A percentile compares a stretch with the other conserved stretches of the same genome.
Conservation (phyloP, 1,284 basidiomycete species). For the Apiotrichum mycotoxinovorans region DNA sequence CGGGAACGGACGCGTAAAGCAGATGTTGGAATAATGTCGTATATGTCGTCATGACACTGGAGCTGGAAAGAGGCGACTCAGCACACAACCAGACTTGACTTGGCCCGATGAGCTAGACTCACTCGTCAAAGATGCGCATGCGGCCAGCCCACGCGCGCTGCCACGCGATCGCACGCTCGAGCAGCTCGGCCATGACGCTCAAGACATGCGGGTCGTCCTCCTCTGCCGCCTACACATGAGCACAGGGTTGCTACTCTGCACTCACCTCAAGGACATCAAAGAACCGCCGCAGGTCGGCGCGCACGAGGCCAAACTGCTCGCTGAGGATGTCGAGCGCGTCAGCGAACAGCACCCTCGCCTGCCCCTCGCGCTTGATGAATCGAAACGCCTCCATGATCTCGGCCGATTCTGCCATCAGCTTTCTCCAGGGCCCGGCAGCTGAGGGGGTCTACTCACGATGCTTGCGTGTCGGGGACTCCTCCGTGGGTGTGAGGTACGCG, state of each 20-base stretch:
- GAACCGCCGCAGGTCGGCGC: constrained; percentile 30
- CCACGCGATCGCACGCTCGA: constrained; percentile 44
- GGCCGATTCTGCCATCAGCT: neutral
- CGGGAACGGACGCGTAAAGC: constrained; percentile 41
- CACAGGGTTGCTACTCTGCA: too few species aligned
- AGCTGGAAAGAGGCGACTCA: constrained; percentile 10
- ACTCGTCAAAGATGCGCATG: constrained; percentile 39
- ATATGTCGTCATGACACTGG: constrained; percentile 27
- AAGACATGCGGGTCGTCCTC: constrained; percentile 7
- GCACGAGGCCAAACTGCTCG: constrained; percentile 34
- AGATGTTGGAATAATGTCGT: constrained; percentile 38
- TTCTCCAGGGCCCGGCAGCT: neutral
- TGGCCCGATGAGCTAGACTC: constrained; percentile 8
- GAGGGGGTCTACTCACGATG: neutral
- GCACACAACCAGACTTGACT: too few species aligned
- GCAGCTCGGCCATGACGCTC: constrained; percentile 31
- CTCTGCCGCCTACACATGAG: neutral
- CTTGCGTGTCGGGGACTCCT: neutral
- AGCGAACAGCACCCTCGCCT: constrained; percentile 20
- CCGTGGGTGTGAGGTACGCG: constrained; percentile 14
- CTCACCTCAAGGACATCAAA: constrained; percentile 29
- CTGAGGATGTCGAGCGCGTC: constrained; percentile 27
- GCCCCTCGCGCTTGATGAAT: constrained; percentile 13
- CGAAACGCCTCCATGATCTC: constrained; percentile 30
- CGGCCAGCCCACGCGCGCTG: constrained; percentile 45